Base-by-base conservation (phyloP, 805 yeast species). In the Cyberlindnera veronae region DNA sequence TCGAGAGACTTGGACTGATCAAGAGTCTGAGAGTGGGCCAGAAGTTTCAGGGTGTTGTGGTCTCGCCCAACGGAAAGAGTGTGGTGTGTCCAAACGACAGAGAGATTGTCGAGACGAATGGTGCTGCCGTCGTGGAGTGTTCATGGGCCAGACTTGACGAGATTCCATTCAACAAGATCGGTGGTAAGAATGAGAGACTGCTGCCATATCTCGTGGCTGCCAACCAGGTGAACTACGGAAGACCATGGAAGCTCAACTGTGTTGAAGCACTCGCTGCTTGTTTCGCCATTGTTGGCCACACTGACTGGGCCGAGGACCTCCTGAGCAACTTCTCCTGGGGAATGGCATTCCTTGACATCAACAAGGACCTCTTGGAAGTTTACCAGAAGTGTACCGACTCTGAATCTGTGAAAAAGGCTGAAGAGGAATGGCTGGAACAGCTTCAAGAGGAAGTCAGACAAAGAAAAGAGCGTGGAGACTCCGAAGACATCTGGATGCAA, bases 91-190 rank as follows among this genome's bases (percentile, higher is more conserved):
- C 98, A 0, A 72, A 84, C 50, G 99, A 93, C 60, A 57, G 63
- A 29, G 84, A 77, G 34, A 71, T 87, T 11, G 95, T 89, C 0
- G 95, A 84, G 53, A 70, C 70, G 21, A 58, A 69, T 29, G 99
- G 99, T 27, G 93, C 89, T n/a, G 96, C 99, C 0, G 99, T 93
- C 8, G 98, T 93, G 3, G 99, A 93, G 60, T 91, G 98, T 63
- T 88, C 96, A 2, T 93, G 99, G 99, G 99, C 99, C 0, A 69
- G 98, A 40, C 61, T 93, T n/a, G 95, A 89, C 41, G 99, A 93
- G 61, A 79, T 93, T n/a, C 99, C 99, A 5, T 93, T 93, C 63
- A 68, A 73, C 45, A 87, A 85, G 56, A 89, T 93, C 43, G 98
- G 98, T 4, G 98, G 98, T 5, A 79, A 77, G 45, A 72, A 87